These are phyloP conservation scores for Ustilago curta DNA, from an alignment of 1,284 basidiomycete species.

Conservation along the genomic window DNA sequence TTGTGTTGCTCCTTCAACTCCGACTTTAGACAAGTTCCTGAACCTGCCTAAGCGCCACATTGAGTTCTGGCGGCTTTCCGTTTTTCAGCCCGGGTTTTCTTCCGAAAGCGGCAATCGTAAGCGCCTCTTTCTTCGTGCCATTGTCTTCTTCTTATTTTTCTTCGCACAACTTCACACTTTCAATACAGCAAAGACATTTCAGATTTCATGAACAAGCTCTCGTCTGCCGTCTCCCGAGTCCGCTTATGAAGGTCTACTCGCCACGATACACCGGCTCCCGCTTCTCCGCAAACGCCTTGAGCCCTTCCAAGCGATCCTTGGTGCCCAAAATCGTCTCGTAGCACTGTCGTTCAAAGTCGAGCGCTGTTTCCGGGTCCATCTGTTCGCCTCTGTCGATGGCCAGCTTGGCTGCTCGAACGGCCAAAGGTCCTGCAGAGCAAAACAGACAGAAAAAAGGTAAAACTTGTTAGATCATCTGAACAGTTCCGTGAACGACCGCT, in stretches of 20 bases:
- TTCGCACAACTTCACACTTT: background rate
- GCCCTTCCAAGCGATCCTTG: constrained; percentile 84
- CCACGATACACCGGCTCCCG: constrained; percentile 84
- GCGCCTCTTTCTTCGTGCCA: background rate
- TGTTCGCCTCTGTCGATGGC: constrained; percentile 85
- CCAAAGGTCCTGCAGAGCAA: constrained; percentile 79
- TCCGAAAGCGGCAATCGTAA: constrained; percentile 1
- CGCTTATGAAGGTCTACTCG: constrained; percentile 72
- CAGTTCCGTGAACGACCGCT: constrained; percentile 5
- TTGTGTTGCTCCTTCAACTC: background rate
- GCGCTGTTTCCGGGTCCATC: constrained; percentile 75
- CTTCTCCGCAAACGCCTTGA: constrained; percentile 90
- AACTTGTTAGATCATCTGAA: constrained; percentile 10
- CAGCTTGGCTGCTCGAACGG: constrained; percentile 86
- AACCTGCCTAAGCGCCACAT: constrained; percentile 19
- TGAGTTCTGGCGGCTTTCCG: background rate
- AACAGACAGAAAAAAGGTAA: background rate
- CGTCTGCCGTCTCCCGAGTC: background rate
- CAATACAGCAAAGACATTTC: background rate
- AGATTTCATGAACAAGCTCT: background rate
- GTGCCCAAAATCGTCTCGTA: constrained; percentile 85
- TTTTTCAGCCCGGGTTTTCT: background rate
- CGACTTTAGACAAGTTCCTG: constrained; percentile 14
- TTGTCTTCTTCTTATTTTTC: too few relatives aligned
- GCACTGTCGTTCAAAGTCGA: constrained; percentile 87